phyloP scores from a whole-genome alignment of 2,329 filamentous ascomycete species.

The Grosmannia penicillata region DNA sequence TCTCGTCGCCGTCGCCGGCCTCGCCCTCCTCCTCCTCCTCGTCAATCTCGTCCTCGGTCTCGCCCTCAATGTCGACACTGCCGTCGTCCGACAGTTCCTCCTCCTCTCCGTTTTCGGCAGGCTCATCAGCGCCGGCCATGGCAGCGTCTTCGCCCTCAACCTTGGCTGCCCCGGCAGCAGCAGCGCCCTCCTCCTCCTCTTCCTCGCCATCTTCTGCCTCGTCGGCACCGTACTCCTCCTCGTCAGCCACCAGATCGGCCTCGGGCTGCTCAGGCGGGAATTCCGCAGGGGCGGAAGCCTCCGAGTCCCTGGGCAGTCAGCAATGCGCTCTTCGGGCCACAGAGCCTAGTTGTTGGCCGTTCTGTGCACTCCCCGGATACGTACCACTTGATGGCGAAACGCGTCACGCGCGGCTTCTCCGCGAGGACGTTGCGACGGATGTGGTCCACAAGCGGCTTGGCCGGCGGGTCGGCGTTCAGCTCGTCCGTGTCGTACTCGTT shows the following conservation, averaged over 20 bases:
- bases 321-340: background rate
- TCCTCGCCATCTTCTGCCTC: conserved; percentile 63
- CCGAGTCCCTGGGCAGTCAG: conserved; percentile 61
- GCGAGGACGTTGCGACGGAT: conserved; percentile 85
- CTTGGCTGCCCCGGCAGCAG: conserved; percentile 6
- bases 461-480: conserved; percentile 73
- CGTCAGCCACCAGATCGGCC: conserved; percentile 73
- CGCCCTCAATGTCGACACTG: conserved; percentile 23
- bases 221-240: conserved; percentile 81
- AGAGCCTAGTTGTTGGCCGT: no score
- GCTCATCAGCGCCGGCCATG: conserved; percentile 18
- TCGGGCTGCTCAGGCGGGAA: conserved; percentile 97
- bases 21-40: conserved; percentile 19
- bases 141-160: conserved; percentile 14
- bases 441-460: conserved; percentile 85
- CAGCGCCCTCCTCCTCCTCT: conserved; percentile 26
- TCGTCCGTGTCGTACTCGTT: conserved; percentile 96
- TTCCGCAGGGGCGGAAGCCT: conserved; percentile 87
- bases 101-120: conserved; percentile 17
- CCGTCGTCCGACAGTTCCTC: conserved; percentile 23
- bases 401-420: conserved; percentile 92
- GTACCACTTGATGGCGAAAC: conserved; percentile 98
- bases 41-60: conserved; percentile 23
- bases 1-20: conserved; percentile 16
- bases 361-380: conserved; percentile 18